These are phyloP conservation scores for Kurtzmaniella natalensis DNA, from an alignment of 1,139 yeast species.

Conservation along the genomic window DNA sequence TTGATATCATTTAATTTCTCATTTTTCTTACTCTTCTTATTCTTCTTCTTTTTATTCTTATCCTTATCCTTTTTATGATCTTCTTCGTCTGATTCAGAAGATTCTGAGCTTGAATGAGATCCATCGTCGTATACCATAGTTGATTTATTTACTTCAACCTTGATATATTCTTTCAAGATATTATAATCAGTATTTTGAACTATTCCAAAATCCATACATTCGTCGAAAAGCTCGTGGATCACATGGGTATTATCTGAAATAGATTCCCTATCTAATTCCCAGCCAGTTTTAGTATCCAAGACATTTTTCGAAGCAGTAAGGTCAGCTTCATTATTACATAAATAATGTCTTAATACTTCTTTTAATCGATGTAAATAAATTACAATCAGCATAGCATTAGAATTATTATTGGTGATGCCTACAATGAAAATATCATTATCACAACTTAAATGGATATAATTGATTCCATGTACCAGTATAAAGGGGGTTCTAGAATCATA, in stretches of 20 bases:
- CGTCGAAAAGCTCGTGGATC: conserved; percentile 41
- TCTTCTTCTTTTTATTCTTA: conserved; percentile 7
- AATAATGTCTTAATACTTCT: conserved; percentile 26
- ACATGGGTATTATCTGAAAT: conserved; percentile 38
- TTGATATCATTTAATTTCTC: conserved; percentile 19
- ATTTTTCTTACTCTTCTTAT: conserved; percentile 10
- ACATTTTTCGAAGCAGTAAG: conserved; percentile 4
- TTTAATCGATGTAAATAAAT: conserved; percentile 33
- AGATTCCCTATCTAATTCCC: conserved; percentile 23
- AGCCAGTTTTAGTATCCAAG: not conserved
- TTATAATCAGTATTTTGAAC: conserved; percentile 42
- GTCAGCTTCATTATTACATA: not conserved
- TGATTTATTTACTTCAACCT: conserved; percentile 28
- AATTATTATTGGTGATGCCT: conserved; percentile 29
- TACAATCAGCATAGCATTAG: conserved; percentile 40
- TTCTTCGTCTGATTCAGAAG: conserved; percentile 10
- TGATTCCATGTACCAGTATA: conserved; percentile 23
- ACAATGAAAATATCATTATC: conserved; percentile 28
- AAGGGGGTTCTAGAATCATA: conserved; percentile 30
- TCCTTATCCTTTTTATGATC: conserved; percentile 2
- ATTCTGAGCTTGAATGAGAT: not conserved
- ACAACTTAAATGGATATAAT: conserved; percentile 27
- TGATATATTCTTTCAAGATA: conserved; percentile 41
- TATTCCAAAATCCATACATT: conserved; percentile 44
- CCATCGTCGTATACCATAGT: conserved; percentile 2